phyloP scores from a whole-genome alignment of 2,329 filamentous ascomycete species.

The Pseudogymnoascus sp. region DNA sequence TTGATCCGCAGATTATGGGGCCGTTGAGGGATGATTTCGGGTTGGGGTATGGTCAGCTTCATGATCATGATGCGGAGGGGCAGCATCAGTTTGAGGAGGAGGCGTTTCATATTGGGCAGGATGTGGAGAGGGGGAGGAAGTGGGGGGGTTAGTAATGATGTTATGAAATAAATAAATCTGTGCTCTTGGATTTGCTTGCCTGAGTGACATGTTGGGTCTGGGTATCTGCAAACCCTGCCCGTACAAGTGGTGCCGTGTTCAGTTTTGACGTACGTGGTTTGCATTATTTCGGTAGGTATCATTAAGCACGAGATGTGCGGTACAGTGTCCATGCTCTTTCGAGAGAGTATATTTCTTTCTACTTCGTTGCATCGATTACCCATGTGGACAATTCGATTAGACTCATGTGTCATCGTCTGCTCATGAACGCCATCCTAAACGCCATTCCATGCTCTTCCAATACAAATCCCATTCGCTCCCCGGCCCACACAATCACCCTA shows the following conservation, averaged over 20 bases:
- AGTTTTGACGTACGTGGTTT: not conserved
- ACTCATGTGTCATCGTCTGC: constrained; percentile 6
- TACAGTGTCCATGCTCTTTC: constrained; percentile 7
- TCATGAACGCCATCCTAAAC: constrained; percentile 7
- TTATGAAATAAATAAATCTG: not conserved
- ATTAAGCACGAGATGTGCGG: constrained; percentile 2
- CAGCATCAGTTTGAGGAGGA: not conserved
- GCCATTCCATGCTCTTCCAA: constrained; percentile 7
- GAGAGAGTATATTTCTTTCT: constrained; percentile 7
- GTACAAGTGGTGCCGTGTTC: too few species aligned
- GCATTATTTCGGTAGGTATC: not conserved
- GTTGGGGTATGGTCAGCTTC: not conserved
- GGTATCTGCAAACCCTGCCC: not conserved
- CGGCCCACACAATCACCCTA: constrained; percentile 27
- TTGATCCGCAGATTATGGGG: not conserved
- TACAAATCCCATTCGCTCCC: not conserved
- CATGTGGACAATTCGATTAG: constrained; percentile 2
- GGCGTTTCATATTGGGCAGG: not conserved
- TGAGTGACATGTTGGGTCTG: not conserved
- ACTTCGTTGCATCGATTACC: constrained; percentile 8
- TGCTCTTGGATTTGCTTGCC: not conserved
- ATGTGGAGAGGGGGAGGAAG: not conserved
- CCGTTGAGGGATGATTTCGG: not conserved
- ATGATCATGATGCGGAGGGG: not conserved
- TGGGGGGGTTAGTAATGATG: not conserved